phyloP scores from a whole-genome alignment of 2,329 filamentous ascomycete genomes.

The Drechmeria coniospora region DNA sequence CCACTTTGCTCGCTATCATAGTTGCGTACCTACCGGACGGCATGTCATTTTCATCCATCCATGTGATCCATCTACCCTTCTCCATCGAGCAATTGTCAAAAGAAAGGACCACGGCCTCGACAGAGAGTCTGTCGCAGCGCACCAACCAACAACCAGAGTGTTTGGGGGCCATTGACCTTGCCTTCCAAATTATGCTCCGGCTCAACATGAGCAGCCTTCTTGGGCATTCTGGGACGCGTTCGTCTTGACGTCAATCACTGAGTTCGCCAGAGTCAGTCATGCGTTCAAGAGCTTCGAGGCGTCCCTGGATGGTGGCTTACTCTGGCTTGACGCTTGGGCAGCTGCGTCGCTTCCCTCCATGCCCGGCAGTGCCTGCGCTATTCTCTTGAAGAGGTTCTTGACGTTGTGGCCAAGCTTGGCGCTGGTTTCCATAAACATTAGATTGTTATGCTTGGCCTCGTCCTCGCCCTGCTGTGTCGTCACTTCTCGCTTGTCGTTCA shows the following conservation, averaged over 20 bases:
- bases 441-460: slow-evolving; percentile 91
- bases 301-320: slow-evolving; percentile 47
- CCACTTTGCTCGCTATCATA: too few species aligned
- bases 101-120: too few species aligned
- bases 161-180: too few species aligned
- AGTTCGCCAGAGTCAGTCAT: too few species aligned
- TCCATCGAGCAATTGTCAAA: too few species aligned
- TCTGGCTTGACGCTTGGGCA: slow-evolving; percentile 58
- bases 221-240: slow-evolving; percentile 54
- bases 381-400: slow-evolving; percentile 92
- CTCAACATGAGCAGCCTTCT: slow-evolving; percentile 46
- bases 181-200: not conserved
- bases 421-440: slow-evolving; percentile 99
- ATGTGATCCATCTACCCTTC: too few species aligned
- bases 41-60: too few species aligned
- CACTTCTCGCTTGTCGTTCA: slow-evolving; percentile 96
- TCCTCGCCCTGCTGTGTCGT: slow-evolving; percentile 94
- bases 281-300: too few species aligned
- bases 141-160: too few species aligned
- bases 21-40: too few species aligned
- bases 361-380: slow-evolving; percentile 90
- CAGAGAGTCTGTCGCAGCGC: too few species aligned
- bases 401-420: slow-evolving; percentile 97
- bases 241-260: slow-evolving; percentile 90
- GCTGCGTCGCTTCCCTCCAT: slow-evolving; percentile 87